Conservation (phyloP, 768 basidiomycete genomes). For the Lactarius deliciosus region DNA sequence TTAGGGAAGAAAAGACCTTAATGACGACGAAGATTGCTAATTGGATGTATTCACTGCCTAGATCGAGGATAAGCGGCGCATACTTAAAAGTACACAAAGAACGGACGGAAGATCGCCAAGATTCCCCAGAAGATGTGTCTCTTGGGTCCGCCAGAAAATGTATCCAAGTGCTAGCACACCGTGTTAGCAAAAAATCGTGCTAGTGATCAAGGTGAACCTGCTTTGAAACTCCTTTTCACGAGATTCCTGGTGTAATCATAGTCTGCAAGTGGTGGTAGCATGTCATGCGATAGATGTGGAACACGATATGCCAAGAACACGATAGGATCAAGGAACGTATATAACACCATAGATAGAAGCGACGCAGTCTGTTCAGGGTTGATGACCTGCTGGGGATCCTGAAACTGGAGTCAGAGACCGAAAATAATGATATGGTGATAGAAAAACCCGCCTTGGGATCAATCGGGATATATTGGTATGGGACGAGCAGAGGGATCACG, state of each 20-base stretch:
- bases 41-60: conserved; percentile 26
- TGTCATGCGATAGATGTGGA: conserved; percentile 44
- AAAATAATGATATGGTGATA: neutral
- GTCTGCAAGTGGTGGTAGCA: conserved; percentile 53
- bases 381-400: conserved; percentile 32
- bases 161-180: conserved; percentile 33
- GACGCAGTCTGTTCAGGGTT: conserved; percentile 38
- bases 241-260: conserved; percentile 41
- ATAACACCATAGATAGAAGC: conserved; percentile 40
- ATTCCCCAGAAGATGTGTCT: conserved; percentile 34
- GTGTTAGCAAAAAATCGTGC: neutral
- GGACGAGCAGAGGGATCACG: conserved; percentile 53
- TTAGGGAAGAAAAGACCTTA: conserved; percentile 30
- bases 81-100: too few species aligned
- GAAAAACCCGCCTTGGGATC: conserved; percentile 47
- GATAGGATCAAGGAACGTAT: conserved; percentile 53
- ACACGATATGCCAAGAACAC: conserved; percentile 47
- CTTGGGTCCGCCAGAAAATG: conserved; percentile 28
- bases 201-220: conserved; percentile 19
- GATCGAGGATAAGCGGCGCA: neutral
- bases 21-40: conserved; percentile 15
- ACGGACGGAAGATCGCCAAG: conserved; percentile 30
- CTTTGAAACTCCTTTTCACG: conserved; percentile 38
- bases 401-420: neutral
- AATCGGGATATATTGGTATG: conserved; percentile 56